Evolutionary conservation across 139 green algal species (phyloP), one percentile per base, ranked within the genome.

Genomic region (Chlorella ohadii): DNA sequence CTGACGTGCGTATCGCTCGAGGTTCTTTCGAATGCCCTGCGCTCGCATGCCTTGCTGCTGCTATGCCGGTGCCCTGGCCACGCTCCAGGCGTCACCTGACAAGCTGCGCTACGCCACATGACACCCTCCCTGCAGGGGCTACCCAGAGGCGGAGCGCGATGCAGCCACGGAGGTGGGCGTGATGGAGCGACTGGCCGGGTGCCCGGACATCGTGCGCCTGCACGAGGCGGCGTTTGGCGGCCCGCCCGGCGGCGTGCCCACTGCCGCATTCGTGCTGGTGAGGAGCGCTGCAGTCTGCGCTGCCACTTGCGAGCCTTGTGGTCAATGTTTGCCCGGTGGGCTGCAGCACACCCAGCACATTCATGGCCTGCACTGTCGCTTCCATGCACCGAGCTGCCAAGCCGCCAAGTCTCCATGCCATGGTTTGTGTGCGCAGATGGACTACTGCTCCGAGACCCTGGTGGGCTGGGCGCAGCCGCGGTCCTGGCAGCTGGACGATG

Each of bases 361-460:
- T n/a, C n/a, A n/a, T n/a, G n/a, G n/a, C n/a, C n/a, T n/a, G n/a
- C 9, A 9, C 44, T 51, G 44, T 9, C 44, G 44, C 44, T 51
- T 6, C 44, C 44, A 51, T 51, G 44, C 44, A 9, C 44, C 44
- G 9, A n/a, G n/a, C n/a, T n/a, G n/a, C n/a, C n/a, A n/a, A n/a
- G n/a, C 44, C 9, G 44, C 44, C 44, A 51, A 51, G 44, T 9
- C 44, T 51, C 44, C 6, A 9, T 51, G 44, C 44, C 51, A 59
- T 22, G 12, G 15, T 4, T 13, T 59, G n/a, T 20, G 12, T 13
- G 12, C 51, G 51, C 51, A 59, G 57, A 85, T 98, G 22, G 94
- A 98, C 79, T 92, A 92, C 65, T 97, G 93, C 86, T 85, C 89
- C 3, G 77, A 87, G 16, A 96, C 81, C 16, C 85, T 98, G 78